phyloP scores from a whole-genome alignment of 2,329 filamentous ascomycete species.

The Neocatenulostroma microsporum region DNA sequence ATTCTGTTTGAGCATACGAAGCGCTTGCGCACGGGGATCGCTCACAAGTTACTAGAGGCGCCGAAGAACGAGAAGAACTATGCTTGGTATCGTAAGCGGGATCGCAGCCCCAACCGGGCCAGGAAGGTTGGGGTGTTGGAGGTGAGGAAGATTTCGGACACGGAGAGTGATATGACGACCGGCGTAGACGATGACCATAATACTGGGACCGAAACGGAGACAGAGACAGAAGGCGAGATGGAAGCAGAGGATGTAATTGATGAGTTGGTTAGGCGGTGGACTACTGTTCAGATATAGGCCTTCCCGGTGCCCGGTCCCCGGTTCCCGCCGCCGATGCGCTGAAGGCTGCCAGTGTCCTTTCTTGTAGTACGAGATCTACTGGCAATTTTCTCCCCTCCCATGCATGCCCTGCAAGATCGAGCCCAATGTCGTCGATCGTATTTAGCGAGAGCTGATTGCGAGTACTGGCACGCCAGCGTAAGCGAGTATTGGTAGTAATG shows the following conservation, averaged over 20 bases:
- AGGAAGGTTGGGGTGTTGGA: conserved; percentile 20
- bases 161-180: too few species aligned
- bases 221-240: neutral
- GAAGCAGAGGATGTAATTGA: neutral
- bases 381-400: too few species aligned
- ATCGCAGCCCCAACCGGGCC: conserved; percentile 22
- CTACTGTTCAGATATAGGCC: neutral
- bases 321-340: too few species aligned
- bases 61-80: conserved; percentile 34
- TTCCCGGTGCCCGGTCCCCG: too few species aligned
- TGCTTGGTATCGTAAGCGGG: conserved; percentile 36
- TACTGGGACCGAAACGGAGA: neutral
- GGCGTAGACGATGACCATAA: too few species aligned
- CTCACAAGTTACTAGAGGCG: conserved; percentile 37
- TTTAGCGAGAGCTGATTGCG: too few species aligned
- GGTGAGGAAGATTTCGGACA: conserved; percentile 12
- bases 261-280: neutral
- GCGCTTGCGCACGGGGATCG: conserved; percentile 32
- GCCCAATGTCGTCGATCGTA: too few species aligned
- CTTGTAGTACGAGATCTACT: too few species aligned
- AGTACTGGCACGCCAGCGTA: too few species aligned
- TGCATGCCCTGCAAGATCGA: too few species aligned
- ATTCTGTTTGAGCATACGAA: conserved; percentile 45
- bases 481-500: too few species aligned
- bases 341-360: too few species aligned